These are phyloP conservation scores for Leccinum disarticulatum DNA, from an alignment of 768 basidiomycete species.

Conservation along the genomic window DNA sequence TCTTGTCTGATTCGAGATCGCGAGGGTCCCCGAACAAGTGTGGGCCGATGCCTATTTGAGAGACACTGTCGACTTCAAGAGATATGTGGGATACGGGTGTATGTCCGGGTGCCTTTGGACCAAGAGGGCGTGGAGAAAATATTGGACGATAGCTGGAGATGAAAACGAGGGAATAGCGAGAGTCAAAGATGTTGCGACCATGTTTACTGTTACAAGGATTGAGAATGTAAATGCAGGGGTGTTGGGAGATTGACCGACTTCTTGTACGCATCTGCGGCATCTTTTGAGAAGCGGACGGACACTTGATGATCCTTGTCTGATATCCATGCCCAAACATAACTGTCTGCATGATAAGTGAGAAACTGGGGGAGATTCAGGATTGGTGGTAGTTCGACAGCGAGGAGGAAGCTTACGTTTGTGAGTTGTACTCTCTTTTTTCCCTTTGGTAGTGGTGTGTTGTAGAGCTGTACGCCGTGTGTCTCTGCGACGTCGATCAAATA, in stretches of 20 bases:
- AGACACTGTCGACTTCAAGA: conserved; percentile 51
- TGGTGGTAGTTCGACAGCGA: too few species aligned
- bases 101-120: conserved; percentile 31
- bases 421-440: conserved; percentile 59
- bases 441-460: conserved; percentile 15
- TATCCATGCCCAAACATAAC: conserved; percentile 60
- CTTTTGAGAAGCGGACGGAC: conserved; percentile 53
- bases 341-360: conserved; percentile 47
- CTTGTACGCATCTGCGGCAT: conserved; percentile 47
- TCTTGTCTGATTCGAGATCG: conserved; percentile 25
- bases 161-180: conserved; percentile 45
- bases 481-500: conserved; percentile 54
- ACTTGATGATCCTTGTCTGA: conserved; percentile 57
- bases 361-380: conserved; percentile 42
- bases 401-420: conserved; percentile 43
- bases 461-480: conserved; percentile 47
- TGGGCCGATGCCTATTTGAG: conserved; percentile 41
- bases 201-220: conserved; percentile 21
- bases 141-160: conserved; percentile 53
- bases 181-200: conserved; percentile 42
- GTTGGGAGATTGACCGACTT: conserved; percentile 31
- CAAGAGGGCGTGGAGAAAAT: conserved; percentile 52
- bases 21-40: conserved; percentile 43
- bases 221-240: neutral
- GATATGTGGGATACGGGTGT: conserved; percentile 47